These are phyloP conservation scores for Lentinula boryana DNA, from an alignment of 768 basidiomycete genomes.

Conservation along the genomic window DNA sequence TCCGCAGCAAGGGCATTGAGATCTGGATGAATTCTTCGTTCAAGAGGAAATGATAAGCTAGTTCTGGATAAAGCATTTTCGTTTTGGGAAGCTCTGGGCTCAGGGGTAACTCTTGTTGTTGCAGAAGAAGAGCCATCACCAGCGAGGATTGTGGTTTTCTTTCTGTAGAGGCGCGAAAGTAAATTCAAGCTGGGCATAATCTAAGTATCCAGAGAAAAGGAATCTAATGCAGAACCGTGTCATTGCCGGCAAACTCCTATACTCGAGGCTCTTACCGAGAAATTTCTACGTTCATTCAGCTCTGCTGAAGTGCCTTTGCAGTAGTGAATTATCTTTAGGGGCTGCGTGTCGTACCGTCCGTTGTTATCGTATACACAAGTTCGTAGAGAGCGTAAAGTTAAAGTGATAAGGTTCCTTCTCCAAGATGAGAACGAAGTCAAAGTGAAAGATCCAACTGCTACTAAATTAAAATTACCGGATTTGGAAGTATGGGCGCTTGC, in stretches of 20 bases:
- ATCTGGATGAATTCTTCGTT: constrained; percentile 5
- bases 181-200: constrained; percentile 1
- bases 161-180: neutral
- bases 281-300: constrained; percentile 2
- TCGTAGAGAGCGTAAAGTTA: neutral
- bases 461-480: neutral
- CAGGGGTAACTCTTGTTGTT: neutral
- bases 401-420: neutral
- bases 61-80: neutral
- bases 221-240: neutral
- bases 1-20: constrained; percentile 6
- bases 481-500: neutral
- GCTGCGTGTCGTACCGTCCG: neutral
- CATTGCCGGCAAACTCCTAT: neutral
- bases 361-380: neutral
- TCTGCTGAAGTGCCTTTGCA: neutral
- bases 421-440: neutral
- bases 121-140: neutral
- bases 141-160: neutral
- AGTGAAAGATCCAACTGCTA: neutral
- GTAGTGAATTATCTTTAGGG: neutral
- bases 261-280: neutral
- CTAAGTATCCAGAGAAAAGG: neutral
- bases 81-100: neutral
- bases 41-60: neutral